Evolutionary conservation across 139 green algal genomes (phyloP), one percentile per base, ranked within the genome.

Genomic region (Picochlorum costavermella): DNA sequence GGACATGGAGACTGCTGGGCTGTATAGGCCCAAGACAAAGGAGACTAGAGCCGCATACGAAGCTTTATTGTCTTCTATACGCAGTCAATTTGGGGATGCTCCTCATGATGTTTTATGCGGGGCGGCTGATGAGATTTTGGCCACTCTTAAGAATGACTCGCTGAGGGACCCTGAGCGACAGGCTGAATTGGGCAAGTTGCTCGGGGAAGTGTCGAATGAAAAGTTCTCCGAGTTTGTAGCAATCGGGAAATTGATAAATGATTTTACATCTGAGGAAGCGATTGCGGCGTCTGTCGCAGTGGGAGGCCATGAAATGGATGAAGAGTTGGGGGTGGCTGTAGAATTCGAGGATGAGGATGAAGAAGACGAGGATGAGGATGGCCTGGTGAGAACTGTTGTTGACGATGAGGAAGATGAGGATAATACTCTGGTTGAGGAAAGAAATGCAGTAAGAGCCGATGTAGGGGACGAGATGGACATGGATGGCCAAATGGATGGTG

Each of bases 21-120:
- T 81, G 25, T 95, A 95, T 65, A 68, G 75, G 12, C 91, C 82
- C 23, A 80, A 64, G 74, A 95, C 80, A 64, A 80, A 72, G 60
- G 93, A 96, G 71, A 99, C 94, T 26, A 74, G 84, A 6, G 83
- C 83, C 20, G 94, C 94, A 4, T 98, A 97, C 69, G 94, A 98
- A 71, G 75, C 82, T 23, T 65, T 99, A 62, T 82, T 99, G 50
- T 67, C 70, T 4, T 68, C 86, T 31, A 89, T 99, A 55, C 76
- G 87, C 44, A 62, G 31, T 16, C 75, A 88, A 48, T 96, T 98
- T 81, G 92, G 94, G 2, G 94, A 98, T 73, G 87, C 97, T 75
- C 45, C 49, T 16, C 67, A 86, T 50, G 94, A 98, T 71, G 77
- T 99, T 23, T 78, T 98, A 60, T 69, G 84, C 10, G 93, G 92